These are phyloP conservation scores for Pyrenochaeta sp. DNA, from an alignment of 2,329 filamentous ascomycete genomes.

Conservation along the genomic window DNA sequence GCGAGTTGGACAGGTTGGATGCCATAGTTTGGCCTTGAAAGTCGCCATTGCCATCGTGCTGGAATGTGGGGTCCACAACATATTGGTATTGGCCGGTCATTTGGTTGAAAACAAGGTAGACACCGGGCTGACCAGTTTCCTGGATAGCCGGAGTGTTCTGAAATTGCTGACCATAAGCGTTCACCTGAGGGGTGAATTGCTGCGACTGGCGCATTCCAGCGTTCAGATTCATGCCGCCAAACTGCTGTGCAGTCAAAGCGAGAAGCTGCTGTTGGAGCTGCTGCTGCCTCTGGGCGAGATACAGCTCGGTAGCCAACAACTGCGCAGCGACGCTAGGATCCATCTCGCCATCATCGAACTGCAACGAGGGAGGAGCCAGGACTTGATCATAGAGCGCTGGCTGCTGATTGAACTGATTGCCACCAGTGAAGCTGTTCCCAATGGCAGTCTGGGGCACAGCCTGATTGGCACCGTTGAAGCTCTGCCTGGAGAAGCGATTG, in stretches of 20 bases:
- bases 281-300: constrained; percentile 93
- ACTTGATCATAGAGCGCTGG: constrained; percentile 79
- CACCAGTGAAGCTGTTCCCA: constrained; percentile 60
- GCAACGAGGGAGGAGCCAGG: constrained; percentile 81
- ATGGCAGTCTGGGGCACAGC: constrained; percentile 67
- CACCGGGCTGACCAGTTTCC: constrained; percentile 74
- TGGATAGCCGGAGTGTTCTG: constrained; percentile 72
- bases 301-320: constrained; percentile 88
- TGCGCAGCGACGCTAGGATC: constrained; percentile 89
- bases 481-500: constrained; percentile 57
- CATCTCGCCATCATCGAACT: constrained; percentile 75
- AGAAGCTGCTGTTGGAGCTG: constrained; percentile 92
- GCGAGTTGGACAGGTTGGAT: constrained; percentile 55
- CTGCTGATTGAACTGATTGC: constrained; percentile 54
- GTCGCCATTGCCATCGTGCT: constrained; percentile 50
- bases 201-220: constrained; percentile 53
- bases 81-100: constrained; percentile 85
- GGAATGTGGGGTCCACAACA: constrained; percentile 73
- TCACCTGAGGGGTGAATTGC: constrained; percentile 64
- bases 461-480: constrained; percentile 51
- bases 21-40: constrained; percentile 23
- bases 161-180: constrained; percentile 71
- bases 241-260: constrained; percentile 70
- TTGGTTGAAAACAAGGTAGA: constrained; percentile 86
- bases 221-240: constrained; percentile 71